Conservation (phyloP, 2,329 filamentous ascomycete genomes). For the Trichoderma sp. region DNA sequence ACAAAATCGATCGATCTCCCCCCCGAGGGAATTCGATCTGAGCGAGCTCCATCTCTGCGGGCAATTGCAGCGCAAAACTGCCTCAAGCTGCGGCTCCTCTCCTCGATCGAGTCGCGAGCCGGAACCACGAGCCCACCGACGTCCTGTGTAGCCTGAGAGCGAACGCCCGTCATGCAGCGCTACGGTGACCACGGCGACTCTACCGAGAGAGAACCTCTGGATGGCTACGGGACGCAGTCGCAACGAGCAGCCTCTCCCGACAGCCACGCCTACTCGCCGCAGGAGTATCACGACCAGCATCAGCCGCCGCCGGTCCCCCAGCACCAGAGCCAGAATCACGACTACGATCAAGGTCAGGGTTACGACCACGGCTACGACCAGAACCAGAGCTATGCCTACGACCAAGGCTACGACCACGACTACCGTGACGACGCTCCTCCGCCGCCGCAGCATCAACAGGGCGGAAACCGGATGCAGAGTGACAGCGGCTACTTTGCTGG, state of each 20-base stretch:
- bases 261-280: conserved; percentile 31
- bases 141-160: background rate
- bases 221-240: conserved; percentile 31
- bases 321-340: conserved; percentile 10
- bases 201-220: conserved; percentile 44
- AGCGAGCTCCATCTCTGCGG: background rate
- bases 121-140: conserved; percentile 3
- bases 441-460: conserved; percentile 22
- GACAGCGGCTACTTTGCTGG: conserved; percentile 10
- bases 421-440: conserved; percentile 18
- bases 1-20: conserved; percentile 1
- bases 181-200: conserved; percentile 37
- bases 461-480: background rate
- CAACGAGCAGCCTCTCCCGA: conserved; percentile 32
- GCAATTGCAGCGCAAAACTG: conserved; percentile 4
- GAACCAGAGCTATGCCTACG: background rate
- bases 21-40: background rate
- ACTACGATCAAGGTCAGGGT: conserved; percentile 15
- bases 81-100: background rate
- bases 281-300: conserved; percentile 35
- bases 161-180: conserved; percentile 37
- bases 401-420: background rate
- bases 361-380: conserved; percentile 20
- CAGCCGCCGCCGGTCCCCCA: conserved; percentile 13
- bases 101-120: background rate